Evolutionary conservation across 192 early-diverging fungal genomes (phyloP).

Genomic region (Umbelopsis ramanniana): DNA sequence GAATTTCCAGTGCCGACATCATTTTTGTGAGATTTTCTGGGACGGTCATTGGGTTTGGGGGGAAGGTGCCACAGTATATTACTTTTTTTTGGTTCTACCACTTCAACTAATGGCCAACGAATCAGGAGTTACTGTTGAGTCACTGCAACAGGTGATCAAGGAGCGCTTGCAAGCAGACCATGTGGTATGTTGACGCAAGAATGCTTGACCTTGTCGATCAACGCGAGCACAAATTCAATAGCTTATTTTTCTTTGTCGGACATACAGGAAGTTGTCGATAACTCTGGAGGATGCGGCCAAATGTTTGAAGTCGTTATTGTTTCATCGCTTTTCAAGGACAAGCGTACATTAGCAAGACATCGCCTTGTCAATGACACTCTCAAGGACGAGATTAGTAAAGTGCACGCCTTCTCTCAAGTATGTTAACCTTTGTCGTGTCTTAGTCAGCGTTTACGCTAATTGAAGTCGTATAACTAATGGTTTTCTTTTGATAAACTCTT

Average conservation of each 20-base stretch:
- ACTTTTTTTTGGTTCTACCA: neutral
- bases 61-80: no score
- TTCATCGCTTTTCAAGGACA: conserved; percentile 73
- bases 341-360: conserved; percentile 71
- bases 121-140: conserved; percentile 41
- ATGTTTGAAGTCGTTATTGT: conserved; percentile 82
- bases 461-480: neutral
- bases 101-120: conserved; percentile 27
- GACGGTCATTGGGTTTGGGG: no score
- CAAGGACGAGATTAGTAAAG: conserved; percentile 77
- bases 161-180: conserved; percentile 45
- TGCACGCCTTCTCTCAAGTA: conserved; percentile 89
- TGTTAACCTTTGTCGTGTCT: neutral
- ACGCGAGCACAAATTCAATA: neutral
- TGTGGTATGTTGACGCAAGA: conserved; percentile 29
- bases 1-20: conserved; percentile 1
- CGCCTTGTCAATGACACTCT: conserved; percentile 80
- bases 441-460: neutral
- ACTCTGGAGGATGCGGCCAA: conserved; percentile 82
- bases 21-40: neutral
- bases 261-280: conserved; percentile 52
- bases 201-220: neutral
- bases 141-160: conserved; percentile 35
- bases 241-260: neutral
- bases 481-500: no score